These are phyloP conservation scores for Neurospora cerealis DNA, from an alignment of 495 filamentous ascomycete genomes.

Conservation along the genomic window DNA sequence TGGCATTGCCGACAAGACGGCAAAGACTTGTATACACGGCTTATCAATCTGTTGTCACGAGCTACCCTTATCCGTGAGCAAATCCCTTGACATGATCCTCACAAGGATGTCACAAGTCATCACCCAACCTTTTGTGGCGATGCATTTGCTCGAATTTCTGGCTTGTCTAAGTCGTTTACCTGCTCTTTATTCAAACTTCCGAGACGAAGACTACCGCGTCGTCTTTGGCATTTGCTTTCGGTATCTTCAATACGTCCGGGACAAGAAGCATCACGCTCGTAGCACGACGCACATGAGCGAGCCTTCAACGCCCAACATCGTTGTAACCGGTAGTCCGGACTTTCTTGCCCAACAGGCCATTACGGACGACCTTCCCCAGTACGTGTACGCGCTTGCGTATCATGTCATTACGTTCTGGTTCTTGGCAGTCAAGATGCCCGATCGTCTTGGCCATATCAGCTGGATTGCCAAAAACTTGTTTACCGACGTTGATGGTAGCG, in stretches of 20 bases:
- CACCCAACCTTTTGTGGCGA: conserved; percentile 78
- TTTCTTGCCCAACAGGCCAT: conserved; percentile 23
- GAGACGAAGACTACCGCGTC: conserved; percentile 78
- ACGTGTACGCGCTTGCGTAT: conserved; percentile 85
- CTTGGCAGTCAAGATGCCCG: conserved; percentile 69
- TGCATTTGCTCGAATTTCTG: conserved; percentile 91
- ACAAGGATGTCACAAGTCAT: conserved; percentile 92
- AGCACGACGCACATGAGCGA: conserved; percentile 22
- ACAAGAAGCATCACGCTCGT: conserved; percentile 35
- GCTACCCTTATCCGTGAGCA: conserved; percentile 71
- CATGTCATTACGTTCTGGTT: conserved; percentile 98
- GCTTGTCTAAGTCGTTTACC: conserved; percentile 76
- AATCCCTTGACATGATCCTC: conserved; percentile 69
- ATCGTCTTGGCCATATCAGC: conserved; percentile 71
- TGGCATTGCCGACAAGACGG: conserved; percentile 75
- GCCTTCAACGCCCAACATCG: conserved; percentile 19
- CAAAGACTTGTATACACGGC: conserved; percentile 87
- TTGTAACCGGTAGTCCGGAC: conserved; percentile 12
- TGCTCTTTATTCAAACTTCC: conserved; percentile 75
- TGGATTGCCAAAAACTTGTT: conserved; percentile 91
- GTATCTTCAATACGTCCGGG: conserved; percentile 64
- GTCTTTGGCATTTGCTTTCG: conserved; percentile 92
- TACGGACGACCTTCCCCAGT: conserved; percentile 66
- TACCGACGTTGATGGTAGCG: conserved; percentile 59
- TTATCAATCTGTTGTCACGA: conserved; percentile 91